Evolutionary conservation across 495 filamentous ascomycete species (phyloP).

Genomic region (Penicillium egyptiacum): DNA sequence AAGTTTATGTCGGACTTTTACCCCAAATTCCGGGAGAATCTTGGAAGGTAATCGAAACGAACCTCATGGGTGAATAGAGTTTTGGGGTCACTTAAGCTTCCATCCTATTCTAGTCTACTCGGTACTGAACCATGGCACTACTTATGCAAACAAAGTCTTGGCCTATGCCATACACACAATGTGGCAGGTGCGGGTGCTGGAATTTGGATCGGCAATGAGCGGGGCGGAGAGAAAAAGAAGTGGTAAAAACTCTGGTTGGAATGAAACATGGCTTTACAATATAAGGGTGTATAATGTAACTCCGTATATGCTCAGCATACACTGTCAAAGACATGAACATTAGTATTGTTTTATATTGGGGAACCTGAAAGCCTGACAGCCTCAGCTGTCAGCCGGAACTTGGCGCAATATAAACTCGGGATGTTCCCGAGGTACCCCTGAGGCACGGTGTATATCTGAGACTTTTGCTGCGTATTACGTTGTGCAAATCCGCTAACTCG

Average conservation of each 20-base stretch:
- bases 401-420: background rate
- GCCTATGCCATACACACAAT: background rate
- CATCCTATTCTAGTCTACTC: background rate
- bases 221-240: background rate
- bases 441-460: conserved; percentile 1
- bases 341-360: background rate
- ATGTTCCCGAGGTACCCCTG: background rate
- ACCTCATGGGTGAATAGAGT: background rate
- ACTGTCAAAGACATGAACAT: too few relatives aligned
- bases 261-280: background rate
- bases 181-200: background rate
- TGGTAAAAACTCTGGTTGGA: too few relatives aligned
- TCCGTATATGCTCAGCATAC: too few relatives aligned
- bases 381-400: background rate
- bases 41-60: background rate
- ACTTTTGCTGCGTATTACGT: background rate
- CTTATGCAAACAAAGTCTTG: background rate
- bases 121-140: too few relatives aligned
- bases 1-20: background rate
- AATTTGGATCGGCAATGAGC: background rate
- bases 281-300: too few relatives aligned
- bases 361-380: background rate
- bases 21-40: background rate
- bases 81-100: background rate
- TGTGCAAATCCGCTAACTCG: background rate